phyloP scores from a whole-genome alignment of 306 rosid genomes.

The Gynostemma pentaphyllum region DNA sequence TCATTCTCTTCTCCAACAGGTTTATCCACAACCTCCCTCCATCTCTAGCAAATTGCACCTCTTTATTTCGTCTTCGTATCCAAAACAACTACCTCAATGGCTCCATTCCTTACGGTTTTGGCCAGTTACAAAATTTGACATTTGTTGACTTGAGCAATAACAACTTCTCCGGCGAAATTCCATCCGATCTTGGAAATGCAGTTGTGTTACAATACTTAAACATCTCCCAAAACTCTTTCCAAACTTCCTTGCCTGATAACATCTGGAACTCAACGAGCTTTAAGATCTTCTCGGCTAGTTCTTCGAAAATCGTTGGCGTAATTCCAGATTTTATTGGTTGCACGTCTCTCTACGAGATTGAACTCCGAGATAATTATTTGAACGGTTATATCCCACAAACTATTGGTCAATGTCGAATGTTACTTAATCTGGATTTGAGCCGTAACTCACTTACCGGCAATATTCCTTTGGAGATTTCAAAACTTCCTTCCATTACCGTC shows the following conservation, averaged over 20 bases:
- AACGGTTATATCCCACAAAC: conserved; percentile 68
- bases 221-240: conserved; percentile 56
- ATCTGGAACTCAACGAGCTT: conserved; percentile 56
- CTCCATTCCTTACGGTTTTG: conserved; percentile 53
- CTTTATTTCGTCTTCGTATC: conserved; percentile 51
- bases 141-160: conserved; percentile 68
- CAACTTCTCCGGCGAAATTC: conserved; percentile 52
- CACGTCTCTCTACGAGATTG: conserved; percentile 41
- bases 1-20: conserved; percentile 53
- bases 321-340: conserved; percentile 77
- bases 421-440: conserved; percentile 45
- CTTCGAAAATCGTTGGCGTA: conserved; percentile 36
- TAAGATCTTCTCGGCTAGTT: conserved; percentile 62
- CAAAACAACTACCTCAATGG: conserved; percentile 64
- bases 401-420: conserved; percentile 62
- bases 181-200: conserved; percentile 54
- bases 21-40: conserved; percentile 30
- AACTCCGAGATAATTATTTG: conserved; percentile 46
- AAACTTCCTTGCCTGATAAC: conserved; percentile 30
- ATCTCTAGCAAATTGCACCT: conserved; percentile 41
- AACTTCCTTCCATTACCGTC: conserved; percentile 63
- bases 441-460: conserved; percentile 64
- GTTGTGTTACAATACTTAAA: conserved; percentile 38
- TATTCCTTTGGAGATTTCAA: conserved; percentile 84
- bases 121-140: conserved; percentile 41